Percentiles rank a stretch among this genome's conserved stretches.
These are phyloP conservation scores for Ettlia oleoabundans DNA, from an alignment of 139 green algal species.

Conservation along the genomic window DNA sequence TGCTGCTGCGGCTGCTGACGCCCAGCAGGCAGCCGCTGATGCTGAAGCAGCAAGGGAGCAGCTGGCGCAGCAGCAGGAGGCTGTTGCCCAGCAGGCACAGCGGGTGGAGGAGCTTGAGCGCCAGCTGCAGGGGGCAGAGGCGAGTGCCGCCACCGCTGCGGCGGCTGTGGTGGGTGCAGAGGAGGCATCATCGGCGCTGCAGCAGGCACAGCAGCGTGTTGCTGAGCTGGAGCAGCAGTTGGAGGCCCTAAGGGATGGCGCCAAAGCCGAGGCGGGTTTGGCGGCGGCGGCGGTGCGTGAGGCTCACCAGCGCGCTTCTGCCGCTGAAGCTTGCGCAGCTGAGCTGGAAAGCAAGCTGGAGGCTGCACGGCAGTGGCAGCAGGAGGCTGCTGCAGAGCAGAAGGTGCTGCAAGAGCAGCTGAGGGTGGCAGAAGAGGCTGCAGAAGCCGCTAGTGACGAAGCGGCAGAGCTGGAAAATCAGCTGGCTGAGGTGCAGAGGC, in stretches of 20 bases:
- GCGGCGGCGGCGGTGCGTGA: slow-evolving; percentile 12
- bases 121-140: neutral
- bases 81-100: neutral
- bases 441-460: neutral
- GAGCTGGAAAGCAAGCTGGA: slow-evolving; percentile 18
- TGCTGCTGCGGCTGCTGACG: neutral
- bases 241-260: slow-evolving; percentile 26
- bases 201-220: neutral
- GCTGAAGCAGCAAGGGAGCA: neutral
- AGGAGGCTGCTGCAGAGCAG: neutral
- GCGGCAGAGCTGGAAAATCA: neutral
- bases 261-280: slow-evolving; percentile 32
- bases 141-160: neutral
- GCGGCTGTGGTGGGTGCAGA: neutral
- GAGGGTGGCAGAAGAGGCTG: neutral
- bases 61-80: neutral
- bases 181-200: neutral
- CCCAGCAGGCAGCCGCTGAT: neutral
- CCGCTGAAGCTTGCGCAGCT: neutral
- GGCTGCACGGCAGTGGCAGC: neutral
- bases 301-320: neutral
- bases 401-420: neutral
- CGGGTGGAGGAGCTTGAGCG: neutral
- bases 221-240: slow-evolving; percentile 20
- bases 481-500: neutral